A percentile compares a stretch with the other conserved stretches of the same genome.
Evolutionary conservation across 192 early-diverging fungal species (phyloP).

Genomic region (Backusella tarrabulga): DNA sequence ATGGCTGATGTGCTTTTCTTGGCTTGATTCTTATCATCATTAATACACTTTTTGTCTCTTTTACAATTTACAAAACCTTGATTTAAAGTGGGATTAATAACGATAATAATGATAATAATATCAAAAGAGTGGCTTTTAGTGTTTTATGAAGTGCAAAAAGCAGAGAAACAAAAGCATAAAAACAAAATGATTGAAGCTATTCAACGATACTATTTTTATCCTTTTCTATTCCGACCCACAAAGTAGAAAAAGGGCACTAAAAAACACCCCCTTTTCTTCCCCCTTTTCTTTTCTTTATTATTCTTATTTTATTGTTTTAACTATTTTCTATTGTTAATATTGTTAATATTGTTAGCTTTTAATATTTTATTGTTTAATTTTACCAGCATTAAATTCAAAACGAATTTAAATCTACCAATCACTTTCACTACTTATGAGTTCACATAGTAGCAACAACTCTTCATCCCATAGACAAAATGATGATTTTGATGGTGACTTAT

Average conservation of each 20-base stretch:
- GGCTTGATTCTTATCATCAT: not conserved
- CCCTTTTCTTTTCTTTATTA: not conserved
- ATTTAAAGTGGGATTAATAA: too few relatives aligned
- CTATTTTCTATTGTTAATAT: too few relatives aligned
- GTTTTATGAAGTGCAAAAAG: not conserved
- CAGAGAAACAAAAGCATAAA: not conserved
- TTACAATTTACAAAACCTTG: too few relatives aligned
- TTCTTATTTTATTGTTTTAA: not conserved
- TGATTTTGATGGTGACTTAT: not conserved
- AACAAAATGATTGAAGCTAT: not conserved
- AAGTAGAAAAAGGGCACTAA: not conserved
- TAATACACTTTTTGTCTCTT: not conserved
- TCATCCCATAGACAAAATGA: not conserved
- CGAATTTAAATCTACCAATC: not conserved
- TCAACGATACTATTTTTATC: not conserved
- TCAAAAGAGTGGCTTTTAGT: too few relatives aligned
- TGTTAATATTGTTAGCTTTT: too few relatives aligned
- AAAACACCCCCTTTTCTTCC: not conserved
- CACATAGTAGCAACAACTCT: not conserved
- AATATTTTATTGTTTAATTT: too few relatives aligned
- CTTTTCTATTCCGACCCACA: not conserved
- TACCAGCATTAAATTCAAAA: too few relatives aligned
- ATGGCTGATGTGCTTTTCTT: not conserved
- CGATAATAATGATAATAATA: too few relatives aligned
- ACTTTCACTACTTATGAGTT: not conserved